These are phyloP conservation scores for Scutellaria barbata DNA, from an alignment of 257 asterid genomes.

Conservation along the genomic window DNA sequence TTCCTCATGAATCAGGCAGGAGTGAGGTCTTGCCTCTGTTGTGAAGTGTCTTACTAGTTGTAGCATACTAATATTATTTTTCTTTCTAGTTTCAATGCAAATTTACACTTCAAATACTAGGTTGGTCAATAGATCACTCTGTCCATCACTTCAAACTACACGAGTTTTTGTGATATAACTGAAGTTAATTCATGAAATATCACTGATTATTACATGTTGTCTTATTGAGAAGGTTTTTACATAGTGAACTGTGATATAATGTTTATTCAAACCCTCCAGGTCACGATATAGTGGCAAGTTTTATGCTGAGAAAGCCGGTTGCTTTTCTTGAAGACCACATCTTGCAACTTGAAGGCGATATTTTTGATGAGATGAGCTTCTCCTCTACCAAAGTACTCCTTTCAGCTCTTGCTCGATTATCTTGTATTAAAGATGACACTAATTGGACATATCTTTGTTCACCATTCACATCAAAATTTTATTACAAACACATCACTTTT, in stretches of 20 bases:
- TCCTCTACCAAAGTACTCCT: slow-evolving; percentile 62
- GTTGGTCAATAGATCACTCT: slow-evolving; percentile 2
- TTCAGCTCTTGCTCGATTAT: slow-evolving; percentile 25
- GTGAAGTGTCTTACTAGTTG: background rate
- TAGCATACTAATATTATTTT: background rate
- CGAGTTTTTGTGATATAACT: background rate
- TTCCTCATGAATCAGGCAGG: background rate
- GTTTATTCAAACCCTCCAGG: slow-evolving; percentile 52
- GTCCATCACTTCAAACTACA: background rate
- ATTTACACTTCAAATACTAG: background rate
- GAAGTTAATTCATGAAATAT: background rate
- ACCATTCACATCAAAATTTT: slow-evolving; percentile 5
- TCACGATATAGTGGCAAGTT: slow-evolving; percentile 83
- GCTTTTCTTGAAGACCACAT: slow-evolving; percentile 62
- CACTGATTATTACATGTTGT: background rate
- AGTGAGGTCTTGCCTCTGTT: background rate
- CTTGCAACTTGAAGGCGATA: slow-evolving; percentile 65
- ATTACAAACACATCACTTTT: background rate
- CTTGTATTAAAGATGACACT: background rate
- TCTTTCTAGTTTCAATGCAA: background rate
- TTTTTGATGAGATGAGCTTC: slow-evolving; percentile 83
- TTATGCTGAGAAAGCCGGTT: slow-evolving; percentile 63
- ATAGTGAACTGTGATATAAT: slow-evolving; percentile 6
- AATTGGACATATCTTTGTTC: background rate
- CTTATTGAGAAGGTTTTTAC: too few species aligned